phyloP scores from a whole-genome alignment of 768 basidiomycete species.

The Chalciporus sphaerocephalus region DNA sequence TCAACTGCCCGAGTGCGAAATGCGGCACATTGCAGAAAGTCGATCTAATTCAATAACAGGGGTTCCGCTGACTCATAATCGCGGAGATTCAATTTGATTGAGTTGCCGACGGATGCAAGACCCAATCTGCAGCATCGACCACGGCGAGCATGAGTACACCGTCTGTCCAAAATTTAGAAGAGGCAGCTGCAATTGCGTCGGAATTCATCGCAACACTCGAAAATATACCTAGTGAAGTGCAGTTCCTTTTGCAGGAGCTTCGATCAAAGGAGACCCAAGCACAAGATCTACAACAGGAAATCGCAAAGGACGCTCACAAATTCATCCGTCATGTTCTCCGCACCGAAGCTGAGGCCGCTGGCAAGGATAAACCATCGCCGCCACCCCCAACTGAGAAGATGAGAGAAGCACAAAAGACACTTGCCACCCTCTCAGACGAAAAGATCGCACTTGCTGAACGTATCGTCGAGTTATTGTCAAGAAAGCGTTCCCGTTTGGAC shows the following conservation, averaged over 20 bases:
- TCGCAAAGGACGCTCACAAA: conserved; percentile 40
- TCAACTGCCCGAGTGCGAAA: not conserved
- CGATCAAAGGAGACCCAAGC: conserved; percentile 40
- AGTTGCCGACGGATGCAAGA: conserved; percentile 14
- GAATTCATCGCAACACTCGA: conserved; percentile 49
- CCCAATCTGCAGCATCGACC: not conserved
- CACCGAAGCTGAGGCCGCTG: conserved; percentile 18
- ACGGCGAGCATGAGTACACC: conserved; percentile 28
- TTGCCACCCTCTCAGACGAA: conserved; percentile 36
- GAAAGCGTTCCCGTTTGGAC: conserved; percentile 46
- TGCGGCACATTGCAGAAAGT: too few relatives aligned
- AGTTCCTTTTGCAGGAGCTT: conserved; percentile 46
- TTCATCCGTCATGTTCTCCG: conserved; percentile 43
- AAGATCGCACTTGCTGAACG: conserved; percentile 43
- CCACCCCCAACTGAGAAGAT: conserved; percentile 30
- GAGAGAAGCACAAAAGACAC: conserved; percentile 24
- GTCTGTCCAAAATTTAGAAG: conserved; percentile 40
- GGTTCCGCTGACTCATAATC: conserved; percentile 17
- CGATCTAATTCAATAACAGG: too few relatives aligned
- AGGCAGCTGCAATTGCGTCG: conserved; percentile 45
- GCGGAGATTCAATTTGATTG: conserved; percentile 19
- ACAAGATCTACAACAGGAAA: conserved; percentile 43
- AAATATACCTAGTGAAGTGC: conserved; percentile 47
- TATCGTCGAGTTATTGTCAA: conserved; percentile 40
- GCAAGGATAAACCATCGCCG: conserved; percentile 33